Evolutionary conservation across 768 basidiomycete species (phyloP).

Genomic region (Sutorius australiensis): DNA sequence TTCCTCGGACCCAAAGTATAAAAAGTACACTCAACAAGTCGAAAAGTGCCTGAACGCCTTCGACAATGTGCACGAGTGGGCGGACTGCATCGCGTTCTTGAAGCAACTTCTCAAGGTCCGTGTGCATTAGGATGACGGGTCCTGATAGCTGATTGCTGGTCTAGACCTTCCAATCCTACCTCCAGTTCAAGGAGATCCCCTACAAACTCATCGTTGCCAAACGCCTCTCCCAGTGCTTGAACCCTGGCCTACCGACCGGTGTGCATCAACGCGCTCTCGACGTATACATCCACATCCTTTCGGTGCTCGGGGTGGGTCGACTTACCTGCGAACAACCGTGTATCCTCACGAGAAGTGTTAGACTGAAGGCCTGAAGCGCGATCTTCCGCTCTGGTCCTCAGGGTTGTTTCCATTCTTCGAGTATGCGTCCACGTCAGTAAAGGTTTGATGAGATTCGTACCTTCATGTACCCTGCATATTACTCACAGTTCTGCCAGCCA

Average conservation of each 20-base stretch:
- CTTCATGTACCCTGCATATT: not conserved
- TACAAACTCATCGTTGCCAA: slow-evolving; percentile 93
- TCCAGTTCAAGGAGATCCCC: slow-evolving; percentile 95
- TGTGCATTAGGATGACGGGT: not conserved
- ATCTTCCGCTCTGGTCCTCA: slow-evolving; percentile 90
- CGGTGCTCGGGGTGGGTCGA: slow-evolving; percentile 77
- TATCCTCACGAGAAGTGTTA: slow-evolving; percentile 30
- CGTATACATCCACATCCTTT: slow-evolving; percentile 89
- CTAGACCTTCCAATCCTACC: slow-evolving; percentile 89
- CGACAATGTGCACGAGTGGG: slow-evolving; percentile 97
- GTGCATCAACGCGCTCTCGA: slow-evolving; percentile 96
- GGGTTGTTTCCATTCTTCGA: slow-evolving; percentile 99
- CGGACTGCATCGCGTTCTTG: slow-evolving; percentile 96
- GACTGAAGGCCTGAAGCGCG: slow-evolving; percentile 83
- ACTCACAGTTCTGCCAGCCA: slow-evolving; percentile 46
- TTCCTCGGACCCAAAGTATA: slow-evolving; percentile 86
- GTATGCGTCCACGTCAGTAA: slow-evolving; percentile 98
- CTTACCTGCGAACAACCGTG: not conserved
- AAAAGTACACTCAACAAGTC: slow-evolving; percentile 89
- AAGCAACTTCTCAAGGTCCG: slow-evolving; percentile 87
- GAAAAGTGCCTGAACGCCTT: slow-evolving; percentile 92
- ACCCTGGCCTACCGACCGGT: slow-evolving; percentile 94
- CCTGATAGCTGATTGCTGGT: not conserved
- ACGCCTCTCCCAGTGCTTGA: slow-evolving; percentile 91
- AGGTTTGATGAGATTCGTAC: slow-evolving; percentile 45